Evolutionary conservation across 257 asterid species (phyloP), one percentile per base, ranked within the genome.

Genomic region (Asclepias syriaca): DNA sequence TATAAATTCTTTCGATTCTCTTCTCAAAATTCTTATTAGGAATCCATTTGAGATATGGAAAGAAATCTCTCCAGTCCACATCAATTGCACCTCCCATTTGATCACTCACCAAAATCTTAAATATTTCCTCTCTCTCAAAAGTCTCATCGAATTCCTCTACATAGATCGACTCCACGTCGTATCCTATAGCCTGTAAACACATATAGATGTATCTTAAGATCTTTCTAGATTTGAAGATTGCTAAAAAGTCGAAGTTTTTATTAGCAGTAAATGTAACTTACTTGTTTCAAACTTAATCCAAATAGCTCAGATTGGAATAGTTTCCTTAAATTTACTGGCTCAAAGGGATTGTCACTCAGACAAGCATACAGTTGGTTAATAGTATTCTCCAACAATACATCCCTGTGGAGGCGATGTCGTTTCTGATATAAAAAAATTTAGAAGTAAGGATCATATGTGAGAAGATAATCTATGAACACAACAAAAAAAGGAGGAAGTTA

Each of bases 21-120:
- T 73, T 68, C 66, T 90, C 93, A 45, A 95, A 86, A 59, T 74
- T 65, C 72, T 74, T 81, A 78, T 95, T 92, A 3, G 99, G 99
- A 66, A 88, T 66, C 98, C 97, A 95, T 70, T 80, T 86, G n/a
- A 95, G 73, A 67, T 84, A 88, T 0, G 97, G 97, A 80, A 95
- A 95, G 71, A 92, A 95, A 72, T 95, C 99, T 71, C 99, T 86
- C 99, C 99, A 95, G 53, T 95, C 99, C 53, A 95, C 98, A 58
- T 95, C 98, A 66, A 92, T 85, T 48, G 95, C 95, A 24, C 98
- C 99, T 76, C 86, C 92, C 98, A 92, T 92, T 16, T 80, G 85
- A 46, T 88, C 94, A 4, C 72, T 16, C 19, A 92, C 98, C 65
- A 95, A 71, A 48, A 79, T 85, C 81, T 90, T 77, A 70, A 91